phyloP scores from a whole-genome alignment of 768 basidiomycete species.

The Lentinus tigrinus region DNA sequence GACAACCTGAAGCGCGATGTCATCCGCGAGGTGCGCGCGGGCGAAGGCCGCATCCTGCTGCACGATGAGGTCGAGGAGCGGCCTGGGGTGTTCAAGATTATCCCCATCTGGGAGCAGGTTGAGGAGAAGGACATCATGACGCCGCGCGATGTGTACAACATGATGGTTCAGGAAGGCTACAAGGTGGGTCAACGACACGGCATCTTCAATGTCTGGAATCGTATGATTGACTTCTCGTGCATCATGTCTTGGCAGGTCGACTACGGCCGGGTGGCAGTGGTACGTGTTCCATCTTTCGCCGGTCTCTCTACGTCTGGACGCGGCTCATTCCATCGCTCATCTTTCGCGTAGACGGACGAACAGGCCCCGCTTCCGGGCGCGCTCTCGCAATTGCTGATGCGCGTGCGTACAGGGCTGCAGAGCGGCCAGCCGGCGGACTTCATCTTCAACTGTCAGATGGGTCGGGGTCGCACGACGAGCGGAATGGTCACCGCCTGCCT shows the following conservation, averaged over 20 bases:
- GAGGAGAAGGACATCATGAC: slow-evolving; percentile 82
- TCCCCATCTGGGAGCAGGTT: slow-evolving; percentile 93
- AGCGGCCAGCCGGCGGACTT: slow-evolving; percentile 65
- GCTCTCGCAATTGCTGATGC: slow-evolving; percentile 72
- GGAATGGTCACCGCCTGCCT: slow-evolving; percentile 92
- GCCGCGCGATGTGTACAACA: slow-evolving; percentile 75
- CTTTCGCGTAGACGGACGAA: slow-evolving; percentile 78
- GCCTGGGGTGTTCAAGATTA: slow-evolving; percentile 85
- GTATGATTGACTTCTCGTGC: background rate
- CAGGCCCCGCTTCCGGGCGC: slow-evolving; percentile 93
- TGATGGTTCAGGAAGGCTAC: slow-evolving; percentile 76
- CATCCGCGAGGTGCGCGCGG: slow-evolving; percentile 70
- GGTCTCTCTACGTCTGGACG: background rate
- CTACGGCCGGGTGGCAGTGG: slow-evolving; percentile 88
- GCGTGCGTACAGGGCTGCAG: slow-evolving; percentile 56
- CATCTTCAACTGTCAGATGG: slow-evolving; percentile 98
- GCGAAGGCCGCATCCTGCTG: slow-evolving; percentile 77
- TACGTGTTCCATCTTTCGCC: slow-evolving; percentile 36
- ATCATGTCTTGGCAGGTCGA: slow-evolving; percentile 61
- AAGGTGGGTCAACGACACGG: slow-evolving; percentile 41
- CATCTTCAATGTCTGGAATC: slow-evolving; percentile 7
- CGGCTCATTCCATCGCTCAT: background rate
- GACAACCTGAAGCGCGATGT: slow-evolving; percentile 84
- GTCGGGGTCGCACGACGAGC: slow-evolving; percentile 86
- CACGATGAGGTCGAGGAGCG: slow-evolving; percentile 96